A percentile compares a stretch with the other conserved stretches of the same genome.
These are phyloP conservation scores for Rhizopus microsporus DNA, from an alignment of 371 early-diverging fungal species.

Conservation along the genomic window DNA sequence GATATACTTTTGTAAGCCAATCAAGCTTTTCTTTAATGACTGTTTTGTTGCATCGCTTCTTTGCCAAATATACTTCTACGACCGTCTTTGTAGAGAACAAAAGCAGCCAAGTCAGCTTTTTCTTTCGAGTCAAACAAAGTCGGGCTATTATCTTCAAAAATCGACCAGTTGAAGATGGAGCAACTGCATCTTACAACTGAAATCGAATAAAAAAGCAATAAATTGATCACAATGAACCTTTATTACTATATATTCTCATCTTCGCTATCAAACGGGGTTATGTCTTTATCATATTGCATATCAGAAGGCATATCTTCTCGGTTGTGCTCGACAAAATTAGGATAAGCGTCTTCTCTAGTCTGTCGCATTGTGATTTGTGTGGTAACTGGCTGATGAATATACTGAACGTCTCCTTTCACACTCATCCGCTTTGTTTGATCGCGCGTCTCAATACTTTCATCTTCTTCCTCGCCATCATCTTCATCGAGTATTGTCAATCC, in stretches of 20 bases:
- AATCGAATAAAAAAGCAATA: no score
- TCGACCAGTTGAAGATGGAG: no score
- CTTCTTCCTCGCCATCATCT: slow-evolving; percentile 2
- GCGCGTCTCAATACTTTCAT: background rate
- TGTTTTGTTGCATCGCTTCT: no score
- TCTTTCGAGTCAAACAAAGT: no score
- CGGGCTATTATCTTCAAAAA: no score
- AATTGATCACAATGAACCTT: slow-evolving; percentile 9
- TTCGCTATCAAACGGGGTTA: slow-evolving; percentile 28
- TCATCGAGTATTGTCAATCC: slow-evolving; percentile 16
- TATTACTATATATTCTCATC: slow-evolving; percentile 26
- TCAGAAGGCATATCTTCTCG: background rate
- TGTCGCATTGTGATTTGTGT: background rate
- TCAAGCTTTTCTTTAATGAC: no score
- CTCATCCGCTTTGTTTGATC: background rate
- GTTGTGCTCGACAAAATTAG: slow-evolving; percentile 15
- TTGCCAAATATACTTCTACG: no score
- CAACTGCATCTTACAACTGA: no score
- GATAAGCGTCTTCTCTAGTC: slow-evolving; percentile 5
- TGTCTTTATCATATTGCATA: slow-evolving; percentile 17
- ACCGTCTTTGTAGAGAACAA: no score
- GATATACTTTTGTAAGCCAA: no score
- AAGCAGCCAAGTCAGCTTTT: no score
- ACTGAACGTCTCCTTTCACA: slow-evolving; percentile 10
- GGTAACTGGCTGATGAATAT: slow-evolving; percentile 7